phyloP scores from a whole-genome alignment of 805 yeast genomes.

The Kurtzmaniella fragi region DNA sequence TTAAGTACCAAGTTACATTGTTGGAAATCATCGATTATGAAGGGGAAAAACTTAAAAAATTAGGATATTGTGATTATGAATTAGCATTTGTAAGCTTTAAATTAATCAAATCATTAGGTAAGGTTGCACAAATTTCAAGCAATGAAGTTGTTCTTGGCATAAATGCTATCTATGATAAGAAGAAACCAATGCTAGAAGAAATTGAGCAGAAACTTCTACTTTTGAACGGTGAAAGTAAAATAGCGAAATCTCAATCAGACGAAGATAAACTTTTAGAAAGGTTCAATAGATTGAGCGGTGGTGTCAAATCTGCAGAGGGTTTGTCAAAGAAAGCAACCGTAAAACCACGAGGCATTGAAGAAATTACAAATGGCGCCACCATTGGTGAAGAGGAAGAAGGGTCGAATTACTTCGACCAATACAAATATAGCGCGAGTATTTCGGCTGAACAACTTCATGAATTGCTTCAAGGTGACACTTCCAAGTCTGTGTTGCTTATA shows the following conservation, averaged over 20 bases:
- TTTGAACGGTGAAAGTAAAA: no score
- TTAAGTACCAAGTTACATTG: constrained; percentile 24
- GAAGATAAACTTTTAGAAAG: neutral
- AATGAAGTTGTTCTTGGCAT: constrained; percentile 5
- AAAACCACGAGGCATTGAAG: no score
- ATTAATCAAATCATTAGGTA: no score
- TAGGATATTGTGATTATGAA: constrained; percentile 36
- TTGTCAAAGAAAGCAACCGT: no score
- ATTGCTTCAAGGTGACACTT: constrained; percentile 4
- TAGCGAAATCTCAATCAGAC: no score
- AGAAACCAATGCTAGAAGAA: no score
- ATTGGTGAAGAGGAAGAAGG: neutral
- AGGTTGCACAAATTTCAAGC: no score
- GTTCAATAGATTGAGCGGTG: neutral
- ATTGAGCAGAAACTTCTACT: no score
- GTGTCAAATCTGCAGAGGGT: no score
- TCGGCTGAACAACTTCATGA: constrained; percentile 14
- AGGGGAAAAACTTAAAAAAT: constrained; percentile 16
- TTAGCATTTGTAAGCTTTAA: constrained; percentile 25
- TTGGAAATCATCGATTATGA: constrained; percentile 33
- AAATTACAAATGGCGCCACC: neutral
- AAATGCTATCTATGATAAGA: constrained; percentile 2
- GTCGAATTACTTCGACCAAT: constrained; percentile 1
- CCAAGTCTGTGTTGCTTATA: constrained; percentile 45
- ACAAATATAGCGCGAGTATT: constrained; percentile 13